Evolutionary conservation across 257 asterid genomes (phyloP).

Genomic region (Verbascum thapsus): DNA sequence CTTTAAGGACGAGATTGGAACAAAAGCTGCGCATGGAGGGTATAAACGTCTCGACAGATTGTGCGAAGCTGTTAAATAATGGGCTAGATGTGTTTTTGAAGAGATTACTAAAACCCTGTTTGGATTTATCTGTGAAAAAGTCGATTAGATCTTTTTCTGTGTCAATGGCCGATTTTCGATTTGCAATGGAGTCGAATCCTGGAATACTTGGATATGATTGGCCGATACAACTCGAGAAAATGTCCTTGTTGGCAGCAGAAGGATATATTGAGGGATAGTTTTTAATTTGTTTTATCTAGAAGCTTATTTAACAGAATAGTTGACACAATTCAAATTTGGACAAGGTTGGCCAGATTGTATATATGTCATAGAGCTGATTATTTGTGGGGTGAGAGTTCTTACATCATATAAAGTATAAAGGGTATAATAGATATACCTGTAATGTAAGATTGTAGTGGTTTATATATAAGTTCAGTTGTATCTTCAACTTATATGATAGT

Average conservation of each 20-base stretch:
- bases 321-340: slow-evolving; percentile 39
- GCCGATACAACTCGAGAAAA: slow-evolving; percentile 57
- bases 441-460: slow-evolving; percentile 49
- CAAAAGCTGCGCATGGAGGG: slow-evolving; percentile 49
- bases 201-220: slow-evolving; percentile 63
- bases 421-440: slow-evolving; percentile 51
- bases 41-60: slow-evolving; percentile 46
- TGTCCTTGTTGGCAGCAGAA: slow-evolving; percentile 41
- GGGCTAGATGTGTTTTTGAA: slow-evolving; percentile 61
- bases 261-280: slow-evolving; percentile 34
- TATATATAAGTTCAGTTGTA: slow-evolving; percentile 45
- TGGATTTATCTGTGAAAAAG: slow-evolving; percentile 51
- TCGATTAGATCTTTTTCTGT: slow-evolving; percentile 36
- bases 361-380: slow-evolving; percentile 54
- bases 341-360: slow-evolving; percentile 66
- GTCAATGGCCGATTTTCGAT: slow-evolving; percentile 55
- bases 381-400: slow-evolving; percentile 41
- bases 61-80: slow-evolving; percentile 54
- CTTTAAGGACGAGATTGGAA: slow-evolving; percentile 59
- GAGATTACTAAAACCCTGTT: slow-evolving; percentile 59
- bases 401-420: slow-evolving; percentile 47
- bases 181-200: slow-evolving; percentile 57
- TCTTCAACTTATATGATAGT: slow-evolving; percentile 34
- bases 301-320: slow-evolving; percentile 36
- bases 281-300: slow-evolving; percentile 31